Conservation (phyloP, 225 moss, liverwort and hornwort genomes). For the Neckera pumila region DNA sequence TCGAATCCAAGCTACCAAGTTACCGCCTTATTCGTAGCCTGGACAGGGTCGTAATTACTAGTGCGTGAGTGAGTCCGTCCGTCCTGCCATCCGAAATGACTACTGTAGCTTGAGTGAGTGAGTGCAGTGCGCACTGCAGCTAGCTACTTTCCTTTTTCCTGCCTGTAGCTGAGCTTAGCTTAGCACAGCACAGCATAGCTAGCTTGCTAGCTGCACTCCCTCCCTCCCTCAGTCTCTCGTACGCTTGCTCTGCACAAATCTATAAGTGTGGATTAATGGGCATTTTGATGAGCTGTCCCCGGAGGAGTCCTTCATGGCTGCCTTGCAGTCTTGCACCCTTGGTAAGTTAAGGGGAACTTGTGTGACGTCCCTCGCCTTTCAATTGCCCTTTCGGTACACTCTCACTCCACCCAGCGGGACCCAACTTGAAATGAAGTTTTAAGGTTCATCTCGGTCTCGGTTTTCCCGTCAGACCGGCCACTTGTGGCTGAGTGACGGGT, state of each 20-base stretch:
- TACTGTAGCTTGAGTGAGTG: neutral
- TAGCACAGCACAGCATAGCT: too few relatives aligned
- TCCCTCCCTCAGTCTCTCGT: neutral
- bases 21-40: neutral
- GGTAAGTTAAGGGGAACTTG: neutral
- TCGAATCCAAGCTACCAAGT: constrained; percentile 1
- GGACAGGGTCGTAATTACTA: neutral
- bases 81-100: neutral
- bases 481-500: too few relatives aligned
- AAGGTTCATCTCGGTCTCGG: too few relatives aligned
- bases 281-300: neutral
- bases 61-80: neutral
- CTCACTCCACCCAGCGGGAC: neutral
- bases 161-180: neutral
- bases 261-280: neutral
- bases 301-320: neutral
- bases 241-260: neutral
- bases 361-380: neutral
- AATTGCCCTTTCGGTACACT: neutral
- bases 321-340: neutral
- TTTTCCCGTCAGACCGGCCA: too few relatives aligned
- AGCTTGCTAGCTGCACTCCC: neutral
- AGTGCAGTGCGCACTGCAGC: neutral
- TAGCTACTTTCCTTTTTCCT: neutral
- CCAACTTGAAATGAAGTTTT: too few relatives aligned